Base-by-base conservation (phyloP, 129 eudicot genomes). In the Glebionis coronaria region DNA sequence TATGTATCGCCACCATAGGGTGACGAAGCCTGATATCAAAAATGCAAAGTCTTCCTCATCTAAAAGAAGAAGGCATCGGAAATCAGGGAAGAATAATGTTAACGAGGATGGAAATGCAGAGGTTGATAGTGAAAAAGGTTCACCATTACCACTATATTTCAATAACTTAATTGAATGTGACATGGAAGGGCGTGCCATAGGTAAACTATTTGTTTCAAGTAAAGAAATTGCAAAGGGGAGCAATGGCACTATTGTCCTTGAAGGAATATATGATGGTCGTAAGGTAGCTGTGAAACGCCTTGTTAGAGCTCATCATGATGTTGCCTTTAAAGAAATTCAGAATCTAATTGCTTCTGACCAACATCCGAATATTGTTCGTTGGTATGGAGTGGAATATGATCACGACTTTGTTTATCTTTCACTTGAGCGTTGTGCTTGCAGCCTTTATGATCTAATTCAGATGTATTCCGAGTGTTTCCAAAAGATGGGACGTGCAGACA, bases 201-300 rank as follows among this genome's bases (percentile, higher is more conserved):
- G 99, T 68, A 94, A 84, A 76, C 79, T 94, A 59, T 83, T 86
- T 78, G 83, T 94, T 19, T 80, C 92, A 11, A 77, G 51, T 35
- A 87, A 80, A 60, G 99, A 89, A 80, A 94, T 94, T 63, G 99
- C 97, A 10, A 94, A 94, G 79, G 99, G 99, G 55, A 94, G 99
- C 63, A 89, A 94, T 25, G 99, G 99, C 21, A 94, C 99, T 2
- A 68, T 94, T 73, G 92, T 94, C 19, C 89, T 89, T 25, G 99
- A 94, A 75, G 99, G 99, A 67, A 79, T 75, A 16, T 84, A 94
- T 56, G 97, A 87, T 69, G 95, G 99, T 56, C 95, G 99, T 29
- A 85, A 82, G 35, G 99, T 89, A 44, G 99, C 99, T 31, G 97
- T 94, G 66, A 94, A 94, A 79, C 97, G 99, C 18, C 84, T 94